phyloP scores from a whole-genome alignment of 768 basidiomycete genomes.

The Mycena galopus region DNA sequence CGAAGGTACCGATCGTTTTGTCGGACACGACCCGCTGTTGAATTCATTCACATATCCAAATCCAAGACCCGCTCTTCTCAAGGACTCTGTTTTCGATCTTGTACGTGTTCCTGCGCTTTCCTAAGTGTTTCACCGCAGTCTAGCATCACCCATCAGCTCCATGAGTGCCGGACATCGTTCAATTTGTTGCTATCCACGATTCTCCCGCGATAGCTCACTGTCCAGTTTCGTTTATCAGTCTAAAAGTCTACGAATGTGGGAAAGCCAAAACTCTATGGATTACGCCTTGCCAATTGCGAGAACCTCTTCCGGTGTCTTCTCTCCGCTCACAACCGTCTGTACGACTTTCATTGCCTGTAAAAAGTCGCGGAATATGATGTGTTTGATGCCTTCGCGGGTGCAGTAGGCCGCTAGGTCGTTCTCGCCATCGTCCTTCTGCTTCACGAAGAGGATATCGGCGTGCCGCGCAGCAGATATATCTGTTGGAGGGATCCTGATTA shows the following conservation, averaged over 20 bases:
- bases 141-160: too few species aligned
- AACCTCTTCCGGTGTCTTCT: slow-evolving; percentile 69
- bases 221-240: not conserved
- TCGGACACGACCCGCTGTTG: too few species aligned
- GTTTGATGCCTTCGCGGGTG: slow-evolving; percentile 79
- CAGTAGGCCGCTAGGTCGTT: slow-evolving; percentile 93
- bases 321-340: slow-evolving; percentile 77
- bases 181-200: too few species aligned
- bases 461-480: slow-evolving; percentile 94
- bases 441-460: slow-evolving; percentile 96
- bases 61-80: too few species aligned
- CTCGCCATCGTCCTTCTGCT: slow-evolving; percentile 79
- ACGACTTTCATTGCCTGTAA: slow-evolving; percentile 70
- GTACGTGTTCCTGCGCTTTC: too few species aligned
- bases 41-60: too few species aligned
- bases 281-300: slow-evolving; percentile 37
- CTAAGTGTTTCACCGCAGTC: too few species aligned
- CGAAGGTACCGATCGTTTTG: too few species aligned
- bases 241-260: not conserved
- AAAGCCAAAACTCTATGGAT: not conserved
- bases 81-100: too few species aligned
- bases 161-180: too few species aligned
- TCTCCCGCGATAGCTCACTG: too few species aligned
- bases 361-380: slow-evolving; percentile 85
- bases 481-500: too few species aligned